phyloP scores from a whole-genome alignment of 768 basidiomycete genomes.

The Clitopilus passeckerianus region DNA sequence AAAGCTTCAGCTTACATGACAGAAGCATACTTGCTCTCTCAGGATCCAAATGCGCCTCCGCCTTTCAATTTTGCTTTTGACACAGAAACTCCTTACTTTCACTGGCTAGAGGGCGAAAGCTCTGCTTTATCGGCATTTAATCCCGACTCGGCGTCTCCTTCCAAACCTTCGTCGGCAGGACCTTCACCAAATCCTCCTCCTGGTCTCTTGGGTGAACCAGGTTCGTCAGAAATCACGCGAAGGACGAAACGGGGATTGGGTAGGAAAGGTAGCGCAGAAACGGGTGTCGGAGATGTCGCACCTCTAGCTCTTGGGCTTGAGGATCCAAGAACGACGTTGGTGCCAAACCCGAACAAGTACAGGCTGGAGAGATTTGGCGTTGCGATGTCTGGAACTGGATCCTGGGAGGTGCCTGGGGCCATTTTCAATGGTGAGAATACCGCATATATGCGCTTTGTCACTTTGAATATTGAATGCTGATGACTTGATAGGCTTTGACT shows the following conservation, averaged over 20 bases:
- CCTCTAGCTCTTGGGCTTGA: constrained; percentile 3
- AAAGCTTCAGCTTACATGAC: constrained; percentile 75
- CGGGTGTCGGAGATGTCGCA: constrained; percentile 10
- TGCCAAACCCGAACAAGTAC: constrained; percentile 37
- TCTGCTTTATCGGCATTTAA: not conserved
- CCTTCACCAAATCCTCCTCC: not conserved
- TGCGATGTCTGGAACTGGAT: constrained; percentile 69
- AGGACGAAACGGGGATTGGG: not conserved
- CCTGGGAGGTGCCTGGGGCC: constrained; percentile 65
- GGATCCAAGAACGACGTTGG: not conserved
- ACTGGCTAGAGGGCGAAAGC: constrained; percentile 64
- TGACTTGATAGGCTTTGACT: constrained; percentile 47
- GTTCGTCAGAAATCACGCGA: not conserved
- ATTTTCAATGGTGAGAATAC: constrained; percentile 43
- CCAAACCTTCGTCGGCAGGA: not conserved
- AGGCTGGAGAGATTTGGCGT: constrained; percentile 67
- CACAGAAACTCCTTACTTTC: constrained; percentile 50
- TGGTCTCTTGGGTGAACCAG: no score
- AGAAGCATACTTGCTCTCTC: constrained; percentile 50
- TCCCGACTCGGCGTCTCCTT: not conserved
- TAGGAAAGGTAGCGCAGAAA: constrained; percentile 9
- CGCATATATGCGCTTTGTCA: constrained; percentile 6
- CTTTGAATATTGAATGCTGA: not conserved
- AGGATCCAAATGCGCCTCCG: constrained; percentile 44
- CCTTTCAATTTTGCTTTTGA: constrained; percentile 74